phyloP scores from a whole-genome alignment of 2,329 filamentous ascomycete species.

The Aspergillus sp. region DNA sequence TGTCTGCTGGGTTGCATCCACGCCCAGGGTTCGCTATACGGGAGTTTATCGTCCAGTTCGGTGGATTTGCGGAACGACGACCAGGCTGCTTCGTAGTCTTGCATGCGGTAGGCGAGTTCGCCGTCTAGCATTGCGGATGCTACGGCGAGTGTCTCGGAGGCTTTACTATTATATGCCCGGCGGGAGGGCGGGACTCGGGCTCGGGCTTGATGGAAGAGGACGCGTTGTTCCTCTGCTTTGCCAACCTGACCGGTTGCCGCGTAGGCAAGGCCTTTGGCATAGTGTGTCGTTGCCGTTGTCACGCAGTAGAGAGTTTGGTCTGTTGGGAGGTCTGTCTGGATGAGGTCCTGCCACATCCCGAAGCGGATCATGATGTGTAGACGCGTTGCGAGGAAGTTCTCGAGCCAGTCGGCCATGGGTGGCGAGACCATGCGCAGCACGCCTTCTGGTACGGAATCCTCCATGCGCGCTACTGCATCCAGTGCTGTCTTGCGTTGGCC shows the following conservation, averaged over 20 bases:
- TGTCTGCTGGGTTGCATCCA: constrained; percentile 77
- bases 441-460: constrained; percentile 62
- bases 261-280: constrained; percentile 66
- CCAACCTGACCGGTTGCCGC: constrained; percentile 58
- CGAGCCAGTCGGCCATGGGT: constrained; percentile 77
- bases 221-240: constrained; percentile 54
- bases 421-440: constrained; percentile 64
- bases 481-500: constrained; percentile 64
- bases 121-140: constrained; percentile 67
- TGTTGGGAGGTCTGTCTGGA: constrained; percentile 55
- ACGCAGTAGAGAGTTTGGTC: constrained; percentile 65
- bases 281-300: constrained; percentile 67
- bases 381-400: constrained; percentile 67
- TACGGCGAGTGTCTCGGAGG: constrained; percentile 62
- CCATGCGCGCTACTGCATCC: constrained; percentile 59
- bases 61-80: constrained; percentile 58
- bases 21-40: constrained; percentile 73
- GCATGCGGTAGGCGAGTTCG: constrained; percentile 69
- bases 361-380: constrained; percentile 72
- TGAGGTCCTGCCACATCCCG: constrained; percentile 68
- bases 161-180: constrained; percentile 68
- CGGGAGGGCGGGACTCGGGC: constrained; percentile 57
- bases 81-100: constrained; percentile 61
- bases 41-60: constrained; percentile 60
- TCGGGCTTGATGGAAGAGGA: constrained; percentile 53